Conservation (phyloP, 2,329 filamentous ascomycete genomes). For the Diaporthe vexans region DNA sequence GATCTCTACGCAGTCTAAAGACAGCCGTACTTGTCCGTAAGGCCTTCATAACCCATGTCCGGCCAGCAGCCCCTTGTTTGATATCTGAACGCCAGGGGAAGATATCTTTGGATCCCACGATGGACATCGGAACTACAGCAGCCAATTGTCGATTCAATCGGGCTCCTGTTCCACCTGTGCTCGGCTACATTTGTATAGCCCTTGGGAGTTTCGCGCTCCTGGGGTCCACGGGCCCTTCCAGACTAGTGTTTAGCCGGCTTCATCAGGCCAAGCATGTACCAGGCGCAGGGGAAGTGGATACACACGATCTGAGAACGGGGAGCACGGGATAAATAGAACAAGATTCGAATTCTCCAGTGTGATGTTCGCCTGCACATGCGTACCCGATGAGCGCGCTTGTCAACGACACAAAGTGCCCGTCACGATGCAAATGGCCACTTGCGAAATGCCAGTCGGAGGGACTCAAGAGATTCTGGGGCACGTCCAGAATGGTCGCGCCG, state of each 20-base stretch:
- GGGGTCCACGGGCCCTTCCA: background rate
- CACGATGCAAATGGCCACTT: background rate
- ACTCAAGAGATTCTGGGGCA: background rate
- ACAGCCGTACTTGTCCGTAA: background rate
- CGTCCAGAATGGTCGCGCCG: background rate
- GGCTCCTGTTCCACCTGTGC: no score
- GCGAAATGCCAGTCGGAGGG: no score
- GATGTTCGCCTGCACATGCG: background rate
- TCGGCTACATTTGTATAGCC: background rate
- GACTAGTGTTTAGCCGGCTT: background rate
- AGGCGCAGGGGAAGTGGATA: background rate
- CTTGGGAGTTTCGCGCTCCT: background rate
- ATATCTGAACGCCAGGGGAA: no score
- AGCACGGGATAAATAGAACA: background rate
- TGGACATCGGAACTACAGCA: background rate
- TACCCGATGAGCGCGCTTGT: background rate
- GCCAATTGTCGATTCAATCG: background rate
- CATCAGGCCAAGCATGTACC: slow-evolving; percentile 1
- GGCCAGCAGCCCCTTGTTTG: no score
- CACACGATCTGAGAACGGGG: background rate
- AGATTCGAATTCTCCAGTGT: background rate
- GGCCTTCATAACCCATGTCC: no score
- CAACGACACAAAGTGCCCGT: background rate
- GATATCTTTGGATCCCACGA: background rate
- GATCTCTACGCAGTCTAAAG: background rate